phyloP scores from a whole-genome alignment of 2,329 filamentous ascomycete genomes.

The Trichophyton schoenleinii region DNA sequence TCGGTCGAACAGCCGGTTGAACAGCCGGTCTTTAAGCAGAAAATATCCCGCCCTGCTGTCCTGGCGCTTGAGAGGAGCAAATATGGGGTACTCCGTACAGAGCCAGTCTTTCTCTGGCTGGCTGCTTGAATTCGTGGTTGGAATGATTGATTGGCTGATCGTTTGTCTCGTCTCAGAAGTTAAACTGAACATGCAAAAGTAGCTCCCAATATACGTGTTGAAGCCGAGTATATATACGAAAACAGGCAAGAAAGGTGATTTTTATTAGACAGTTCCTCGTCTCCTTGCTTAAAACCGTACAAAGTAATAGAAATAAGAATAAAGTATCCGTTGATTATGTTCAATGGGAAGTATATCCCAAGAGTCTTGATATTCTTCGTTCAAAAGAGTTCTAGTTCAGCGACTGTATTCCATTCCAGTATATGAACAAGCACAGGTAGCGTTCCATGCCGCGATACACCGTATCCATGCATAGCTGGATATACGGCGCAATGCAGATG shows the following conservation, averaged over 20 bases:
- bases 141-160: background rate
- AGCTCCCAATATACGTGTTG: background rate
- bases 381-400: conserved; percentile 9
- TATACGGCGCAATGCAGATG: conserved; percentile 19
- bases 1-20: background rate
- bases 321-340: no score
- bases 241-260: no score
- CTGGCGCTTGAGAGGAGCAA: background rate
- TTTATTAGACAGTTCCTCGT: no score
- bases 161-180: background rate
- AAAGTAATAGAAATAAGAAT: no score
- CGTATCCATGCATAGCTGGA: conserved; percentile 26
- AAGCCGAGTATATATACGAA: no score
- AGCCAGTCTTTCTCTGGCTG: background rate
- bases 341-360: no score
- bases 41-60: background rate
- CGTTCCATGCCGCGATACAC: conserved; percentile 23
- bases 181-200: no score
- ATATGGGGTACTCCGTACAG: no score
- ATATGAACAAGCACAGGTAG: conserved; percentile 23
- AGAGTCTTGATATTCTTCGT: no score
- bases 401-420: conserved; percentile 21
- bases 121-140: background rate
- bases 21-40: background rate
- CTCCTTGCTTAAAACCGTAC: no score